Evolutionary conservation across 1,284 basidiomycete genomes (phyloP), one percentile per base, ranked within the genome.

Genomic region (Omphalotus olearius): DNA sequence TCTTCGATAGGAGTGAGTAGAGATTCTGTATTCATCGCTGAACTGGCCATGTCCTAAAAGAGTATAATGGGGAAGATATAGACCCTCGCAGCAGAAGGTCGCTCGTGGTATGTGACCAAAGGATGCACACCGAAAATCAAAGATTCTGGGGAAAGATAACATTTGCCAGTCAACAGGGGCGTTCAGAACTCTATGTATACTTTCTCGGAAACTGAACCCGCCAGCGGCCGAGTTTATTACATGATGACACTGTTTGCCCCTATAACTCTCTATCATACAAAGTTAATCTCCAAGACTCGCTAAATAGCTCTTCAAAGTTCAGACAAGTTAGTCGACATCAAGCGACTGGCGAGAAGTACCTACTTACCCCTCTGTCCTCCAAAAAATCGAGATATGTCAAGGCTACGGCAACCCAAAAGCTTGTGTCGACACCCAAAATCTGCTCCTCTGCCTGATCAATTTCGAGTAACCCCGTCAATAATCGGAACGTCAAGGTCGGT

Each of bases 311-410:
- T 45, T 23, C 20, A 40, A 17, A 23, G n/a, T 45, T 23, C 20
- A 40, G 9, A 23, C 7, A 33, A 33, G 30, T 33, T 13, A 33
- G 13, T 33, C 30, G 30, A 10, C 13, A 33, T 33, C 30, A 33
- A 33, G 13, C 13, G 30, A 33, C 9, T 10, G 13, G 7, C 2
- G 30, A 33, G 14, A 30, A 7, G 16, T 3, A 23, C 23, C 25
- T 23, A 67, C 82, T 58, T 55, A 86, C 88, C 71, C 89, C 88
- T 59, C 85, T 73, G 55, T 91, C 88, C 58, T 79, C 78, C 57
- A 90, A 61, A 62, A 87, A 90, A 54, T 87, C 87, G 16, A 87
- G 66, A 63, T 89, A 91, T 1, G 84, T 82, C 60, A 90, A 64
- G 0, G 81, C 83, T 40, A 88, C 71, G 1, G 85, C 78, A 40